Conservation (phyloP, 2,329 filamentous ascomycete species). For the Alternaria infectoria region DNA sequence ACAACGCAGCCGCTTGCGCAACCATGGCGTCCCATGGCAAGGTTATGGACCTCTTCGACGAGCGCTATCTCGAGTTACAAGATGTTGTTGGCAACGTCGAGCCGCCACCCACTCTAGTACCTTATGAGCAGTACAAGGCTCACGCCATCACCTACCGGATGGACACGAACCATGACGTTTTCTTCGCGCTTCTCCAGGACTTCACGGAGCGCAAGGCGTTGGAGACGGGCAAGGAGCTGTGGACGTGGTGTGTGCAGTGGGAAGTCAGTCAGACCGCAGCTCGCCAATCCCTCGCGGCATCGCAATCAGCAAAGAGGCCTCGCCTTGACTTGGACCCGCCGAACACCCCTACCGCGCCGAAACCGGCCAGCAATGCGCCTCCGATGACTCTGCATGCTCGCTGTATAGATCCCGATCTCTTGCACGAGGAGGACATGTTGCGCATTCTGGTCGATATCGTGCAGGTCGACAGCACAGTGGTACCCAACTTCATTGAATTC, state of each 20-base stretch:
- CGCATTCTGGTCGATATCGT: conserved; percentile 42
- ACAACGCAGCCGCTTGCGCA: neutral
- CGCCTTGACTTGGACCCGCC: conserved; percentile 18
- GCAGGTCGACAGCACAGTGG: conserved; percentile 29
- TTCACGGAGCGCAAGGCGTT: conserved; percentile 32
- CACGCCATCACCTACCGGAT: conserved; percentile 37
- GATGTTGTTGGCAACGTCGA: conserved; percentile 41
- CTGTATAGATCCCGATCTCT: conserved; percentile 29
- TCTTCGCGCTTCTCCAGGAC: conserved; percentile 37
- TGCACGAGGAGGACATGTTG: conserved; percentile 36
- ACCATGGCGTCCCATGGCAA: conserved; percentile 38
- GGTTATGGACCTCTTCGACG: conserved; percentile 39
- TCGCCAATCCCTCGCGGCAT: neutral
- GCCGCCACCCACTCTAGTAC: conserved; percentile 38
- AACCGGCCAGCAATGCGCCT: conserved; percentile 8
- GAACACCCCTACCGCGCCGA: neutral
- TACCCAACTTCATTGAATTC: conserved; percentile 46
- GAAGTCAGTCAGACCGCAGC: conserved; percentile 22
- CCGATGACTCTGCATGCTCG: conserved; percentile 25
- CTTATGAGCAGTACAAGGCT: conserved; percentile 36
- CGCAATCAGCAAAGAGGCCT: conserved; percentile 30
- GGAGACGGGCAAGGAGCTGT: conserved; percentile 31
- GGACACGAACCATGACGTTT: conserved; percentile 30
- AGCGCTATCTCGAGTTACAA: conserved; percentile 38
- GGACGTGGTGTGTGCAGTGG: conserved; percentile 45